These are phyloP conservation scores for Lactarius evosmus DNA, from an alignment of 768 basidiomycete species.

Conservation along the genomic window DNA sequence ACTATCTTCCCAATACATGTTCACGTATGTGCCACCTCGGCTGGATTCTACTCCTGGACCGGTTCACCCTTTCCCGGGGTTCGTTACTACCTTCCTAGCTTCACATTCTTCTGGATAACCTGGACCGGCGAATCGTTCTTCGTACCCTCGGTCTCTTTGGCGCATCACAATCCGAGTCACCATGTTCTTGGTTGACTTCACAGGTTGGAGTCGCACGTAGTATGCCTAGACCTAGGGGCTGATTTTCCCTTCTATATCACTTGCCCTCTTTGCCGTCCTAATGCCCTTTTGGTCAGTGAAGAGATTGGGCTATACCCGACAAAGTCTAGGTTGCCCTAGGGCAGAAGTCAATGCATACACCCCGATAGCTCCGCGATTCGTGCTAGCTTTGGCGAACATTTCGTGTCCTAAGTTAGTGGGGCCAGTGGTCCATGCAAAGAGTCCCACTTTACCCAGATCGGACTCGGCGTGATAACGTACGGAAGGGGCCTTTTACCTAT, in stretches of 20 bases:
- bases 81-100: constrained; percentile 16
- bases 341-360: constrained; percentile 5
- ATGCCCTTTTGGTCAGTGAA: constrained; percentile 9
- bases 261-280: constrained; percentile 21
- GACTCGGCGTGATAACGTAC: constrained; percentile 6
- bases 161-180: constrained; percentile 18
- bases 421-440: constrained; percentile 9
- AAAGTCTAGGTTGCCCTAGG: constrained; percentile 9
- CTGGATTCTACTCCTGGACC: constrained; percentile 9
- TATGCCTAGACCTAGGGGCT: constrained; percentile 1
- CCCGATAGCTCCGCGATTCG: constrained; percentile 26
- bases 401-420: constrained; percentile 4
- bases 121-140: constrained; percentile 23
- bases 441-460: constrained; percentile 11
- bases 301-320: not conserved
- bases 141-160: constrained; percentile 21
- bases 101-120: constrained; percentile 26
- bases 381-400: constrained; percentile 4
- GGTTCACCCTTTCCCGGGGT: constrained; percentile 22
- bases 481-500: constrained; percentile 10
- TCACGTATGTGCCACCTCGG: constrained; percentile 13
- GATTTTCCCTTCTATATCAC: constrained; percentile 11
- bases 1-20: constrained; percentile 13
- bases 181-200: constrained; percentile 11
- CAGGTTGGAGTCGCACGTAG: not conserved